phyloP scores from a whole-genome alignment of 306 rosid species.

The Cicer pinnatifidum region DNA sequence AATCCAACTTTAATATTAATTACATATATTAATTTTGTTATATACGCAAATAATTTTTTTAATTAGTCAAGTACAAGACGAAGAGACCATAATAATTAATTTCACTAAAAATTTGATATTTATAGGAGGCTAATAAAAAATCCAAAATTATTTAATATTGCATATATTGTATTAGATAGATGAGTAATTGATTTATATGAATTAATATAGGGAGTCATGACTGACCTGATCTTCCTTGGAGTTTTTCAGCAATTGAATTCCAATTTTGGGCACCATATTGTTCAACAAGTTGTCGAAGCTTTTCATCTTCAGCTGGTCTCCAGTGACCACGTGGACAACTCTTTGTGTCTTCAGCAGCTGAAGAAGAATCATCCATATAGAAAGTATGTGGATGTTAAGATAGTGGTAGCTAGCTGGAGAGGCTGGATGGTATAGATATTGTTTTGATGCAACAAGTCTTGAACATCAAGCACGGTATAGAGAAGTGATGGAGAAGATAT shows the following conservation, averaged over 20 bases:
- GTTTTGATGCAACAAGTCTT: slow-evolving; percentile 35
- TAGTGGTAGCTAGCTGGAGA: background rate
- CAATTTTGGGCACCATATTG: slow-evolving; percentile 92
- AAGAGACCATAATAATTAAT: background rate
- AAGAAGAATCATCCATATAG: slow-evolving; percentile 63
- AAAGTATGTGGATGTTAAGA: background rate
- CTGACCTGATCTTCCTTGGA: slow-evolving; percentile 93
- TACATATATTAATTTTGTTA: too few species aligned
- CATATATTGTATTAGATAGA: background rate
- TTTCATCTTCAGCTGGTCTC: slow-evolving; percentile 91
- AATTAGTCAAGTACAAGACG: background rate
- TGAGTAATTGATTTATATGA: too few species aligned
- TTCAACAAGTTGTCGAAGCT: slow-evolving; percentile 76
- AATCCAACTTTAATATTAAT: too few species aligned
- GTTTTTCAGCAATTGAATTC: slow-evolving; percentile 93
- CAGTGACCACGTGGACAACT: slow-evolving; percentile 87
- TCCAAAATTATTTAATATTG: background rate
- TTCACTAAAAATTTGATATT: background rate
- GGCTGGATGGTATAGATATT: slow-evolving; percentile 3
- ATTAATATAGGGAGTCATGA: too few species aligned
- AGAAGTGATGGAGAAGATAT: slow-evolving; percentile 59
- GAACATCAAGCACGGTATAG: slow-evolving; percentile 48
- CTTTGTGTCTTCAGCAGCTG: slow-evolving; percentile 56
- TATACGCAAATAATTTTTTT: too few species aligned
- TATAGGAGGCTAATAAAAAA: background rate